Evolutionary conservation across 2,329 filamentous ascomycete genomes (phyloP), one percentile per base, ranked within the genome.

Genomic region (Cladobotryum mycophilum): DNA sequence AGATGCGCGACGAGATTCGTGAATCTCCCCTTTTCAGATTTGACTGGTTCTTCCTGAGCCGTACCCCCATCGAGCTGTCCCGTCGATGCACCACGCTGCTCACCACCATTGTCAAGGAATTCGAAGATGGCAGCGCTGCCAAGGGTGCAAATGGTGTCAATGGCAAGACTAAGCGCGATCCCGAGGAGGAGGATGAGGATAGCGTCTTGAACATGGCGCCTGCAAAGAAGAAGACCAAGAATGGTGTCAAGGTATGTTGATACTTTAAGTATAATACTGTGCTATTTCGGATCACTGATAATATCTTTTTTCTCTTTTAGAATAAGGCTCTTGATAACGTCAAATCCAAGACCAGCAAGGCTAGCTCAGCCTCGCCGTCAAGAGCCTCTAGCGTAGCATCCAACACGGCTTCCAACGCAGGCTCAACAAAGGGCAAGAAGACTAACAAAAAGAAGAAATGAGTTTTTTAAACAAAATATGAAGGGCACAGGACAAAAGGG

Each of bases 1-100:
- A 84, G 67, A 96, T 99, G 64, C 86, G 93, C n/a, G 92, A 97
- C 57, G 93, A 97, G 66, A 96, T 99, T 58, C 86, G 91, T 34
- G 90, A 96, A 58, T 92, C 86, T 51, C 91, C 93, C 9, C 76
- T 99, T 3, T 99, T 99, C 79, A 84, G 93, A 37, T 99, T 99
- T 62, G 93, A 99, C 67, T 99, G 95, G 95, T 99, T 99, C 75
- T 96, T 99, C 76, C 79, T 99, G 38, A 95, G 89, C 67, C 83
- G 93, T 42, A 99, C 92, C 4, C 89, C 93, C 0, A 85, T 91
- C 45, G 93, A 99, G 70, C 86, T 99, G 60, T 87, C 89, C 55
- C 85, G 93, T 60, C 83, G 95, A 47, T 97, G 93, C 72, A 95
- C 88, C 33, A 99, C 95, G 1, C 79, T 99, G 47, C 82, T 99